phyloP scores from a whole-genome alignment of 2,329 filamentous ascomycete genomes.

The Cladosporium sp. region DNA sequence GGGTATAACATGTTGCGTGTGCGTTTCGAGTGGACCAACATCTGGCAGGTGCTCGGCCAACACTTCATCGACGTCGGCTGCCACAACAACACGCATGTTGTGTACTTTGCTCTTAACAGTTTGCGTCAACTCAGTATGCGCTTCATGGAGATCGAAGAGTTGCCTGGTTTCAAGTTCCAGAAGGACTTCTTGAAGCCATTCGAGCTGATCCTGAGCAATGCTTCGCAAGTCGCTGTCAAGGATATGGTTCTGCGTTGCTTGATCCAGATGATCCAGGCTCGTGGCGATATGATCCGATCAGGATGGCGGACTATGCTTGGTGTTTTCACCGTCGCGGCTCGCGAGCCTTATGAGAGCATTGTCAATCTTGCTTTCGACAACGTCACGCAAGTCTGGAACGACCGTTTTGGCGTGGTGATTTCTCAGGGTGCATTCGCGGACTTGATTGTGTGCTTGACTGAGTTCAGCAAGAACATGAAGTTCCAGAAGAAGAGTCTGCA shows the following conservation, averaged over 20 bases:
- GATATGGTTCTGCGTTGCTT: conserved; percentile 95
- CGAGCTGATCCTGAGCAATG: conserved; percentile 95
- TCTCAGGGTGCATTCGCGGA: conserved; percentile 96
- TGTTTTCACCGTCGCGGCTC: conserved; percentile 92
- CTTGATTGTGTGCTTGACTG: conserved; percentile 90
- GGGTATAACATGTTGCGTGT: conserved; percentile 99
- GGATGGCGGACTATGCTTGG: conserved; percentile 99
- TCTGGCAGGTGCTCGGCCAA: conserved; percentile 96
- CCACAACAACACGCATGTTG: conserved; percentile 92
- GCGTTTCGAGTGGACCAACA: conserved; percentile 95
- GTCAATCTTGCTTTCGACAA: conserved; percentile 97
- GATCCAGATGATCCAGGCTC: conserved; percentile 98
- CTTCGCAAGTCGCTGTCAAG: conserved; percentile 86
- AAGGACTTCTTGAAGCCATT: conserved; percentile 99
- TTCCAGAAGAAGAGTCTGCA: conserved; percentile 99
- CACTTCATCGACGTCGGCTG: conserved; percentile 99
- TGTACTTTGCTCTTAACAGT: conserved; percentile 96
- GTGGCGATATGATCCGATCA: conserved; percentile 93
- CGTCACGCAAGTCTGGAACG: conserved; percentile 92
- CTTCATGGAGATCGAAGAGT: conserved; percentile 96
- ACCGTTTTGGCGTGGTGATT: conserved; percentile 92
- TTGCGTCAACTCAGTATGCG: conserved; percentile 95
- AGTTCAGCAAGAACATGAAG: conserved; percentile 97
- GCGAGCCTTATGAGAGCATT: conserved; percentile 90
- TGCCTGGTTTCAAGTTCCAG: conserved; percentile 99